Conservation (phyloP, 176 grass and related monocot species). For the Hyparrhenia diplandra region DNA sequence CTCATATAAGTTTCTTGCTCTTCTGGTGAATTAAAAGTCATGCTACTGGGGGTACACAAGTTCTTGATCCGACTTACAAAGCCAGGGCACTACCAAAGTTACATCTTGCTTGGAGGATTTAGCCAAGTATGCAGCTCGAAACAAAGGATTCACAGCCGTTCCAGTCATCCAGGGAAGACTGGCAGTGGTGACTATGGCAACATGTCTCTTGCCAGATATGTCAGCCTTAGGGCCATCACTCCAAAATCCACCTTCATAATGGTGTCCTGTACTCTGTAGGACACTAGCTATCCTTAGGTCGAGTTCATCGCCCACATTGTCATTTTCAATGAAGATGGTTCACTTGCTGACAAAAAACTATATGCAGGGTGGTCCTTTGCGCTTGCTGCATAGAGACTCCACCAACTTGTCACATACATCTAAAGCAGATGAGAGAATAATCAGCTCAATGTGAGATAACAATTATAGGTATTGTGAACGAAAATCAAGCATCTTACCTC, state of each 20-base stretch:
- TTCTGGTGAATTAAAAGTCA: slow-evolving; percentile 80
- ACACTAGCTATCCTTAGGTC: slow-evolving; percentile 86
- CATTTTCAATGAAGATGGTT: slow-evolving; percentile 42
- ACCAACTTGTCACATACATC: slow-evolving; percentile 74
- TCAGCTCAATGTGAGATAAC: slow-evolving; percentile 9
- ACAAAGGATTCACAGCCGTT: slow-evolving; percentile 93
- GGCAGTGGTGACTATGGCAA: slow-evolving; percentile 93
- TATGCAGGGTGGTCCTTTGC: slow-evolving; percentile 50
- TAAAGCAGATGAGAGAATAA: slow-evolving; percentile 36
- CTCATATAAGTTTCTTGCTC: slow-evolving; percentile 87
- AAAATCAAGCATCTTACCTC: slow-evolving; percentile 50
- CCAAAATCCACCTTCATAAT: slow-evolving; percentile 69
- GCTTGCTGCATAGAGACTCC: slow-evolving; percentile 64
- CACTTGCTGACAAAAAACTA: slow-evolving; percentile 32
- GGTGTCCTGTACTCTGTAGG: slow-evolving; percentile 84
- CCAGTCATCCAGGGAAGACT: slow-evolving; percentile 99
- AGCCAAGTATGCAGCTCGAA: slow-evolving; percentile 92
- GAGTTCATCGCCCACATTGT: slow-evolving; percentile 52
- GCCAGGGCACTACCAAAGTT: slow-evolving; percentile 90
- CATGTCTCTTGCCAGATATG: slow-evolving; percentile 49
- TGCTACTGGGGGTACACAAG: slow-evolving; percentile 83
- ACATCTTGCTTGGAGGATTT: slow-evolving; percentile 72
- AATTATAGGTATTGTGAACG: not conserved
- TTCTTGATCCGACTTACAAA: slow-evolving; percentile 87
- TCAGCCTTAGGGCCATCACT: slow-evolving; percentile 34